Percentiles rank a stretch among this genome's conserved stretches.
These are phyloP conservation scores for Withania somnifera DNA, from an alignment of 305 asterid species.

Conservation along the genomic window DNA sequence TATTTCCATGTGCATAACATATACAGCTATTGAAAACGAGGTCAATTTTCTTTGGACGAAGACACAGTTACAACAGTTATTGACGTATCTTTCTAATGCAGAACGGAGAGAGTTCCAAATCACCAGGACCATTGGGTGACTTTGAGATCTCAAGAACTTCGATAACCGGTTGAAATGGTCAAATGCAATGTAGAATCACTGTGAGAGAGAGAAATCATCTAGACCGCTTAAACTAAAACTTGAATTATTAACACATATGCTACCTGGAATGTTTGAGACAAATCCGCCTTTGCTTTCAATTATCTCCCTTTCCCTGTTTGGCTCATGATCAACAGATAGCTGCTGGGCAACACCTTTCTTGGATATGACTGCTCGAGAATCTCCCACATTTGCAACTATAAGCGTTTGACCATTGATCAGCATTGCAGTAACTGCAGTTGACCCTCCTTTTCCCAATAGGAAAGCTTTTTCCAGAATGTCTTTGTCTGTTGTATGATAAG, in stretches of 20 bases:
- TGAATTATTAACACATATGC: background rate
- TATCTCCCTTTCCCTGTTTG: conserved; percentile 51
- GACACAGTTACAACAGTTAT: background rate
- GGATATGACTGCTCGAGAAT: conserved; percentile 70
- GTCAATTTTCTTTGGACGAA: no score
- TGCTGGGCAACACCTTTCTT: conserved; percentile 61
- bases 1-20: background rate
- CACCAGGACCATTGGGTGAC: background rate
- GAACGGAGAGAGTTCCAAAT: background rate
- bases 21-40: background rate
- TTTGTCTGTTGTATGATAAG: conserved; percentile 58
- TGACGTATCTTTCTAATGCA: background rate
- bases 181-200: background rate
- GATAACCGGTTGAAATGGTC: background rate
- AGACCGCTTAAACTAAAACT: background rate
- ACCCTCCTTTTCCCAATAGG: conserved; percentile 73
- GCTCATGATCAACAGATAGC: conserved; percentile 82
- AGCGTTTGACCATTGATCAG: conserved; percentile 61
- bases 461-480: conserved; percentile 55
- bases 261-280: conserved; percentile 86
- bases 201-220: background rate
- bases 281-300: conserved; percentile 95
- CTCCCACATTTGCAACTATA: conserved; percentile 83
- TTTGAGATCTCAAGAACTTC: background rate
- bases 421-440: conserved; percentile 89